A percentile compares a stretch with the other conserved stretches of the same genome.
phyloP scores from a whole-genome alignment of 345 rosid species.

The Gossypium australe region DNA sequence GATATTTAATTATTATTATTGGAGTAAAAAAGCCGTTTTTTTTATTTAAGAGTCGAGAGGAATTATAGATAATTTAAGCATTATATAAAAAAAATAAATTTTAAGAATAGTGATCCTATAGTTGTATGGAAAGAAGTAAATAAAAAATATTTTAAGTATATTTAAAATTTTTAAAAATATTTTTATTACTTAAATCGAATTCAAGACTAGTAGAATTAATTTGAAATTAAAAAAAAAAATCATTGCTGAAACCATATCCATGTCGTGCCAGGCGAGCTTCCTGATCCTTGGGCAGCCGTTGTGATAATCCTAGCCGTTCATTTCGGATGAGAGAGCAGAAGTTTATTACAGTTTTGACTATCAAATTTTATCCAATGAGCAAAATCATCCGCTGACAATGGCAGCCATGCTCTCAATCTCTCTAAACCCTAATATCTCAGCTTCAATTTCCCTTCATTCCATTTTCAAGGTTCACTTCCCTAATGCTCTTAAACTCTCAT shows the following conservation, averaged over 20 bases:
- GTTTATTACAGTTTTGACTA: not conserved
- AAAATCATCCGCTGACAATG: slow-evolving; percentile 20
- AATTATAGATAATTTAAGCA: fast-evolving
- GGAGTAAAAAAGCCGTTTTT: fast-evolving
- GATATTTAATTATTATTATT: too few relatives aligned
- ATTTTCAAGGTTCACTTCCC: slow-evolving; percentile 26
- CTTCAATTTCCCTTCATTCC: slow-evolving; percentile 14
- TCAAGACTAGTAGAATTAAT: too few relatives aligned
- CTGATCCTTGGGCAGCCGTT: too few relatives aligned
- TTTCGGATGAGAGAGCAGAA: not conserved
- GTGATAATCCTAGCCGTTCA: not conserved
- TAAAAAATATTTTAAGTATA: too few relatives aligned
- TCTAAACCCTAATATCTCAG: slow-evolving; percentile 20
- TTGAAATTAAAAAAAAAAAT: too few relatives aligned
- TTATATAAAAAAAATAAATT: too few relatives aligned
- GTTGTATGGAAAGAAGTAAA: too few relatives aligned
- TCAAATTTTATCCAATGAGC: not conserved
- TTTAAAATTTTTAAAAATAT: too few relatives aligned
- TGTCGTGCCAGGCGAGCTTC: too few relatives aligned
- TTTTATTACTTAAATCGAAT: too few relatives aligned
- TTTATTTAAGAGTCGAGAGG: fast-evolving
- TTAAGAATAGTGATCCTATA: too few relatives aligned
- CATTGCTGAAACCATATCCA: too few relatives aligned
- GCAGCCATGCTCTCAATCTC: slow-evolving; percentile 34
- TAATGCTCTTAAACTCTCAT: not conserved